These are phyloP conservation scores for Pichia eremophila DNA, from an alignment of 805 yeast species.

Conservation along the genomic window DNA sequence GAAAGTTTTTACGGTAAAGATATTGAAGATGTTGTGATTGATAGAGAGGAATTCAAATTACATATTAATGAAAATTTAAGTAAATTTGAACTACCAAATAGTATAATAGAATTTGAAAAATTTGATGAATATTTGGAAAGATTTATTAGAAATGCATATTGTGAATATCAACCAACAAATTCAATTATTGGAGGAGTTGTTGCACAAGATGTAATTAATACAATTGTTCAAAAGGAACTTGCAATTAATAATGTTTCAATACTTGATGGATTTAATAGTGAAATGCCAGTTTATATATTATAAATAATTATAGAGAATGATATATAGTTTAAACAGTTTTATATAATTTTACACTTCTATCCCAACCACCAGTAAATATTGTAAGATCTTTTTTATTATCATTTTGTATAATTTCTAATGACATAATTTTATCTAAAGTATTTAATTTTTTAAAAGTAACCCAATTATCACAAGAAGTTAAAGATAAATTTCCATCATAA, in stretches of 20 bases:
- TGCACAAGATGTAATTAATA: conserved; percentile 86
- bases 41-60: conserved; percentile 21
- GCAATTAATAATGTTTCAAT: conserved; percentile 78
- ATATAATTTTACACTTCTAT: conserved; percentile 55
- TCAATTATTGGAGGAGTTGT: conserved; percentile 86
- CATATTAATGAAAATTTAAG: conserved; percentile 26
- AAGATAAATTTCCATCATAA: conserved; percentile 59
- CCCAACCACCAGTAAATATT: conserved; percentile 75
- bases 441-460: conserved; percentile 38
- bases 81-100: conserved; percentile 36
- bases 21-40: conserved; percentile 17
- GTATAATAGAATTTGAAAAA: conserved; percentile 22
- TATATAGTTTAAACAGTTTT: background rate
- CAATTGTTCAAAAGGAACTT: conserved; percentile 60
- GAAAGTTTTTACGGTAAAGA: conserved; percentile 3
- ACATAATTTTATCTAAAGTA: conserved; percentile 64
- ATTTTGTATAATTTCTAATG: conserved; percentile 43
- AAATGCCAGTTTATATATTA: conserved; percentile 64
- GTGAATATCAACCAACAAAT: conserved; percentile 75
- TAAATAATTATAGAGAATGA: background rate
- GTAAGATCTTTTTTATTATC: conserved; percentile 20
- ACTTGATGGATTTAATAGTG: conserved; percentile 60
- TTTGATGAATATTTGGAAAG: conserved; percentile 27
- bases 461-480: conserved; percentile 71
- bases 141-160: conserved; percentile 38